Evolutionary conservation across 2,329 filamentous ascomycete genomes (phyloP).

Genomic region (Pseudophaeomoniella oleicola): DNA sequence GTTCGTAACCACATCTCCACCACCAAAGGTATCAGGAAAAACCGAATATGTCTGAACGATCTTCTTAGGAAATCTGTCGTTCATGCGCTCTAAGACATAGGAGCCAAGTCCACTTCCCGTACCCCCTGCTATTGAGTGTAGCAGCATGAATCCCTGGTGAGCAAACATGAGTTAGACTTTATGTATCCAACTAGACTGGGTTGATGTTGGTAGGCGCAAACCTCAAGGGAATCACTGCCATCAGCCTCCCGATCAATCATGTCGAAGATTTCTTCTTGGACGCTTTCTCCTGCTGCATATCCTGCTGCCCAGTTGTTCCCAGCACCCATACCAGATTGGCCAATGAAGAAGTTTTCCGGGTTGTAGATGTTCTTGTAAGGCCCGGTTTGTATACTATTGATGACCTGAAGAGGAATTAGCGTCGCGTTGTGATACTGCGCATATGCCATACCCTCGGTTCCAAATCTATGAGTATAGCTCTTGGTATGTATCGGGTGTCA

Average conservation of each 20-base stretch:
- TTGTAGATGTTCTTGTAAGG: slow-evolving; percentile 99
- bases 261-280: slow-evolving; percentile 95
- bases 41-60: slow-evolving; percentile 98
- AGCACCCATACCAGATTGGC: slow-evolving; percentile 82
- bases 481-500: slow-evolving; percentile 93
- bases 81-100: slow-evolving; percentile 85
- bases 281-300: slow-evolving; percentile 79
- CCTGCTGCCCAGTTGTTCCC: slow-evolving; percentile 98
- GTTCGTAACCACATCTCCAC: slow-evolving; percentile 79
- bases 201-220: slow-evolving; percentile 20
- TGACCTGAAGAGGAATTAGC: slow-evolving; percentile 38
- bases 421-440: not conserved
- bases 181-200: too few species aligned
- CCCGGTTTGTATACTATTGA: slow-evolving; percentile 82
- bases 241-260: slow-evolving; percentile 99
- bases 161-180: not conserved
- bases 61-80: slow-evolving; percentile 97
- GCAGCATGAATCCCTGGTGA: slow-evolving; percentile 79
- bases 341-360: slow-evolving; percentile 95
- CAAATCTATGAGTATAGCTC: slow-evolving; percentile 87
- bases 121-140: slow-evolving; percentile 94
- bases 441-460: slow-evolving; percentile 59
- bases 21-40: slow-evolving; percentile 82
- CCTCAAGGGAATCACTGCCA: slow-evolving; percentile 91
- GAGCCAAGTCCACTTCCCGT: slow-evolving; percentile 93